Base-by-base conservation (phyloP, 2,329 filamentous ascomycete species). In the Penicillium sp. region DNA sequence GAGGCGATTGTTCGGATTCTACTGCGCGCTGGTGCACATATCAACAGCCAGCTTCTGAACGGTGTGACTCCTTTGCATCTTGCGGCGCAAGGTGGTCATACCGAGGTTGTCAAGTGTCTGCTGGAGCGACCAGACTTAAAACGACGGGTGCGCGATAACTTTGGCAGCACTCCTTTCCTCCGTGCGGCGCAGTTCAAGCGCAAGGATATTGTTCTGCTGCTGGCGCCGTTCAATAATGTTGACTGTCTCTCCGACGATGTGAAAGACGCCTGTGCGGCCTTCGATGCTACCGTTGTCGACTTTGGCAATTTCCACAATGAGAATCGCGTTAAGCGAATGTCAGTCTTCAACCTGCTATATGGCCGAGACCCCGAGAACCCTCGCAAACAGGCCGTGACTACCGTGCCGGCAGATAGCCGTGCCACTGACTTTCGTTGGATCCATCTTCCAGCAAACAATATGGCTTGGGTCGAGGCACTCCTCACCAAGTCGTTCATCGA, bases 401-500 rank as follows among this genome's bases (percentile, higher is more conserved):
- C 81, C 0, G 61, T 80, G 22, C 78, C 80, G 1, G 78, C 76
- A 49, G 77, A 81, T 53, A 78, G 79, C 58, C 79, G 81, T 63
- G 75, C 76, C 42, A 80, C 80, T 4, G 75, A 80, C 43, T 83
- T 83, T 54, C 75, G 81, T 20, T 84, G 82, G 82, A 83, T 84
- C 52, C 82, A 84, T 71, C 71, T 84, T 5, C 82, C 82, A 5
- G 81, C 81, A 3, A 84, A 84, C 63, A 83, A 84, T 25, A 74
- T 76, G 72, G 81, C 83, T 0, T 89, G 86, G 86, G 82, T 85
- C 4, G 86, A 88, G 71, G 82, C 85, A 0, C 75, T 89, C 1
- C 73, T 88, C n/a, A 84, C 85, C 1, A 88, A 88, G 63, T 81
- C 81, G 7, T 88, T 88, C 64, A 84, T 88, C 37, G 86, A 89